phyloP scores from a whole-genome alignment of 257 asterid genomes.

The Jasminum sambac region DNA sequence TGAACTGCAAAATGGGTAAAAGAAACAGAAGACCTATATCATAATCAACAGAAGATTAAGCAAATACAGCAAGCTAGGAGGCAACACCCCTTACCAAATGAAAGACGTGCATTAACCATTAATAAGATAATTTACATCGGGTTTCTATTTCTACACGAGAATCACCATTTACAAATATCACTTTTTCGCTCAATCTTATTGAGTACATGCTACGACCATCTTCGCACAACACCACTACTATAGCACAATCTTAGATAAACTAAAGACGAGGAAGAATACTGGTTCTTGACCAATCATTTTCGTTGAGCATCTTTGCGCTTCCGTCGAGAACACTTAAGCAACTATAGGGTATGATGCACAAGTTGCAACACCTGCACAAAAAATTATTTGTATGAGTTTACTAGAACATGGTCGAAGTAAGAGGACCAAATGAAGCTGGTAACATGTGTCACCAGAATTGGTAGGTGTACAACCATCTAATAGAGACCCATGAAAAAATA shows the following conservation, averaged over 20 bases:
- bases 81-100: neutral
- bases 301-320: neutral
- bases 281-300: neutral
- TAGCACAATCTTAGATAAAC: slow-evolving; percentile 14
- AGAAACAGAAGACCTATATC: neutral
- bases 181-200: slow-evolving; percentile 24
- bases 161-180: neutral
- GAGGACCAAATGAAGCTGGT: neutral
- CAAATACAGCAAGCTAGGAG: too few species aligned
- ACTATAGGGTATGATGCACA: slow-evolving; percentile 75
- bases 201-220: slow-evolving; percentile 24
- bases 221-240: slow-evolving; percentile 12
- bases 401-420: neutral
- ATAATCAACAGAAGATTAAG: too few species aligned
- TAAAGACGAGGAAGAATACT: slow-evolving; percentile 16
- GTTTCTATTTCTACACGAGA: slow-evolving; percentile 9
- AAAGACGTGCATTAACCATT: neutral
- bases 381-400: slow-evolving; percentile 6
- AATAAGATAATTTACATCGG: slow-evolving; percentile 18
- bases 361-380: slow-evolving; percentile 62
- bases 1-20: neutral
- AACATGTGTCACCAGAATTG: too few species aligned
- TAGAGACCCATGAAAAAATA: too few species aligned
- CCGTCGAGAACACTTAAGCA: slow-evolving; percentile 31
- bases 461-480: too few species aligned